A percentile compares a stretch with the other conserved stretches of the same genome.
phyloP scores from a whole-genome alignment of 2,329 filamentous ascomycete genomes.

The Seiridium cupressi region DNA sequence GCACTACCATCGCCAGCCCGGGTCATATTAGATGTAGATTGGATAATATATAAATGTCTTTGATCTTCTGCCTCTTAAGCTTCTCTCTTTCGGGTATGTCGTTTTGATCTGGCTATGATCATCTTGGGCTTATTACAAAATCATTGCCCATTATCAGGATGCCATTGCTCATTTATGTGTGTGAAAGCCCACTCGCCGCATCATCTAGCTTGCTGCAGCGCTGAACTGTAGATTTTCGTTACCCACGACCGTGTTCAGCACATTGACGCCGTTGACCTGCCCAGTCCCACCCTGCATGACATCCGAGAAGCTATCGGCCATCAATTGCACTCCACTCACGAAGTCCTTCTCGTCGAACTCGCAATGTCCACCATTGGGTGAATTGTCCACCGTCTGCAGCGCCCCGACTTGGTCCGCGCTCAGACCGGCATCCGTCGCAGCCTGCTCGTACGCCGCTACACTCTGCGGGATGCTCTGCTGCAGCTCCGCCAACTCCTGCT shows the following conservation, averaged over 20 bases:
- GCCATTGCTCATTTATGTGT: background rate
- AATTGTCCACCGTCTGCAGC: constrained; percentile 56
- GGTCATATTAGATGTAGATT: constrained; percentile 7
- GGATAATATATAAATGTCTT: background rate
- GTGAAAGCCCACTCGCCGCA: too few relatives aligned
- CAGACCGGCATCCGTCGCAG: constrained; percentile 42
- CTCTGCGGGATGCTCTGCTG: constrained; percentile 50
- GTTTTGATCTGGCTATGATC: background rate
- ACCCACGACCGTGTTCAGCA: constrained; percentile 46
- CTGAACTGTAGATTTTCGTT: constrained; percentile 45
- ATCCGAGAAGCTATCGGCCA: constrained; percentile 49
- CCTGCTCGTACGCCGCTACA: constrained; percentile 48
- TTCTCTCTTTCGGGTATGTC: too few relatives aligned
- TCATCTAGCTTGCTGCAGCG: constrained; percentile 8
- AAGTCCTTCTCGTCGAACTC: constrained; percentile 55
- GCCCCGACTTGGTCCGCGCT: constrained; percentile 41
- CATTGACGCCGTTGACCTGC: constrained; percentile 45
- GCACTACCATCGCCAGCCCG: background rate
- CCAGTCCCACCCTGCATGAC: constrained; percentile 54
- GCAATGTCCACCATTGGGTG: constrained; percentile 55
- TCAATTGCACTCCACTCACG: constrained; percentile 55
- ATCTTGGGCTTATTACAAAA: too few relatives aligned
- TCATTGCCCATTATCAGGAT: background rate
- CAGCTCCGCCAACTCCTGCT: constrained; percentile 46
- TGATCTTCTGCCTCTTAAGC: background rate